Conservation (phyloP, 371 early-diverging fungal species). For the Mucor sp. region DNA sequence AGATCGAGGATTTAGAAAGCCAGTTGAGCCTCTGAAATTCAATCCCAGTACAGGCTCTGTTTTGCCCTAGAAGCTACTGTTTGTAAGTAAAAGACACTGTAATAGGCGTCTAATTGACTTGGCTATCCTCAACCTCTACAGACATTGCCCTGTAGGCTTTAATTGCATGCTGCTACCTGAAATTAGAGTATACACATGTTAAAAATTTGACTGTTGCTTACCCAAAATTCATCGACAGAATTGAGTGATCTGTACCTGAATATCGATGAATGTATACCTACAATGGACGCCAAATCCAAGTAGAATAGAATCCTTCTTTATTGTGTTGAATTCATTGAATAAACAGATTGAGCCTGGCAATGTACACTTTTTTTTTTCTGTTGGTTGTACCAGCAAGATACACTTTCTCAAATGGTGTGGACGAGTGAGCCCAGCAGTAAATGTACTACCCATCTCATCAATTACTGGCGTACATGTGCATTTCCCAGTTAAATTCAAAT, state of each 20-base stretch:
- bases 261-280: not conserved
- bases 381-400: not conserved
- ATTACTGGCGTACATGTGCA: not conserved
- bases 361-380: not conserved
- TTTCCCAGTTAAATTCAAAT: slow-evolving; percentile 5
- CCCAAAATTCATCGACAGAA: no score
- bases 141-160: no score
- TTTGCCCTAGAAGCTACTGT: no score
- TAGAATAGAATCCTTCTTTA: not conserved
- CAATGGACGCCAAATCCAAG: not conserved
- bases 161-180: no score
- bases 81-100: no score
- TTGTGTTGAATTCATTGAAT: not conserved
- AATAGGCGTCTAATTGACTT: no score
- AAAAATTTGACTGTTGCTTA: no score
- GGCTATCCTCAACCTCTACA: no score
- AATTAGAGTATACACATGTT: no score
- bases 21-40: no score
- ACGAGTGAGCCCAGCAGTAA: not conserved
- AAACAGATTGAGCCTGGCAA: not conserved
- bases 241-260: not conserved
- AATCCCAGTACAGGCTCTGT: no score
- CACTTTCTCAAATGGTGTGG: not conserved
- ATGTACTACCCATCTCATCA: not conserved
- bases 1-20: no score